These are phyloP conservation scores for Phytophthora fragariaefolia DNA, from an alignment of 352 stramenopile species.

Conservation along the genomic window DNA sequence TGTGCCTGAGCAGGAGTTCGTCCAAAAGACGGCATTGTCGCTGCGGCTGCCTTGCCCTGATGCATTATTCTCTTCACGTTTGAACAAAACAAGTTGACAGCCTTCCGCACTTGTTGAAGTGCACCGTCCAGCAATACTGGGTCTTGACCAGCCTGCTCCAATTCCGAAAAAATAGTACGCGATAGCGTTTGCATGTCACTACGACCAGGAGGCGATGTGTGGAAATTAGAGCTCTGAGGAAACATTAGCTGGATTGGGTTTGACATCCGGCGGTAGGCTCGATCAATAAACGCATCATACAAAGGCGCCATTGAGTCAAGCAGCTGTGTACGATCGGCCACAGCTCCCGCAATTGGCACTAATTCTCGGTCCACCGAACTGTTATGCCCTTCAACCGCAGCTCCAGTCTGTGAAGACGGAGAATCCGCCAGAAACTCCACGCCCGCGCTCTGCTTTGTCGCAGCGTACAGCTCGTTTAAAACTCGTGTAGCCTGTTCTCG, in stretches of 20 bases:
- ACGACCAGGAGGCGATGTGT: conserved; percentile 77
- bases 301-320: conserved; percentile 75
- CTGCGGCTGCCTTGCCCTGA: conserved; percentile 56
- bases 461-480: conserved; percentile 61
- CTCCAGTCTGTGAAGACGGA: neutral
- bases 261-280: conserved; percentile 62
- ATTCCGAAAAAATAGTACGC: conserved; percentile 70
- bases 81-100: conserved; percentile 68
- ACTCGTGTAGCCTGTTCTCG: conserved; percentile 73
- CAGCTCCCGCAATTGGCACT: conserved; percentile 47
- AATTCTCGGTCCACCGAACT: conserved; percentile 12
- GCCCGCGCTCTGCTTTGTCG: conserved; percentile 51
- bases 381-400: neutral
- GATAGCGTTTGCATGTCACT: conserved; percentile 87
- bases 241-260: conserved; percentile 91
- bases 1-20: conserved; percentile 76
- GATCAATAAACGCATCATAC: conserved; percentile 75
- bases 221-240: conserved; percentile 82
- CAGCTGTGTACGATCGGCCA: conserved; percentile 64
- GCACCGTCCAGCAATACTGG: conserved; percentile 59
- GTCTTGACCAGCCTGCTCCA: conserved; percentile 74
- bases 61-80: conserved; percentile 83
- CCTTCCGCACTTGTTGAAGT: conserved; percentile 68
- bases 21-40: conserved; percentile 53
- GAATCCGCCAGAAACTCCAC: conserved; percentile 36